Conservation (phyloP, 495 filamentous ascomycete genomes). For the Hypoxylon fragiforme region DNA sequence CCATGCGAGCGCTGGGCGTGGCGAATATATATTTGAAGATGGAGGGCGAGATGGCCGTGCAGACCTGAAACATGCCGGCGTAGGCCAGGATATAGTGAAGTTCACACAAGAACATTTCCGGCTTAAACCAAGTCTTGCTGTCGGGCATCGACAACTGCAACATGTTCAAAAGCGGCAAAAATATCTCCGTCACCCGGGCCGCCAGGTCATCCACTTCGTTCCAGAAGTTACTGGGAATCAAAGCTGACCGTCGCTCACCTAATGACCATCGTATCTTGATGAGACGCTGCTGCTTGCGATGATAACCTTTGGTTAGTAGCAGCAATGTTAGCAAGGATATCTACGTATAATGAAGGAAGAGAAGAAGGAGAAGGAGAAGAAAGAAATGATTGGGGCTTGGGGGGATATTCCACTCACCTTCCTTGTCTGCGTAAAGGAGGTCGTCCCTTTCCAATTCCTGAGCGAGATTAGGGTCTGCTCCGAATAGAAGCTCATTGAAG, state of each 20-base stretch:
- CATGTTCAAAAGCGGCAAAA: conserved; percentile 46
- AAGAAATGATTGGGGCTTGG: too few species aligned
- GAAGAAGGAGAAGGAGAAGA: too few species aligned
- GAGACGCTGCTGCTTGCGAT: conserved; percentile 44
- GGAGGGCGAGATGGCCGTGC: conserved; percentile 46
- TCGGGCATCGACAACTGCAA: conserved; percentile 32
- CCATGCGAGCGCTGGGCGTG: conserved; percentile 45
- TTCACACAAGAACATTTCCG: conserved; percentile 44
- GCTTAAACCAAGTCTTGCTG: too few species aligned
- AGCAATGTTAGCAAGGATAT: too few species aligned
- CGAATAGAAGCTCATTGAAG: conserved; percentile 51
- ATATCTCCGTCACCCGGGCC: conserved; percentile 43
- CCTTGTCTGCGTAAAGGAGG: conserved; percentile 32
- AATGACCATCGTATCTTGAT: conserved; percentile 31
- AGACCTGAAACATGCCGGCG: conserved; percentile 49
- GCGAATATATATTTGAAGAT: conserved; percentile 50
- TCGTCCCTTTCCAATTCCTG: conserved; percentile 44
- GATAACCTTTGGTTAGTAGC: conserved; percentile 46
- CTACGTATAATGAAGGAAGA: too few species aligned
- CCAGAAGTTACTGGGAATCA: conserved; percentile 51
- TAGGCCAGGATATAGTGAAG: conserved; percentile 49
- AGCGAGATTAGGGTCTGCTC: conserved; percentile 34
- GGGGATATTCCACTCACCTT: conserved; percentile 51
- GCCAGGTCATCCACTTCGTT: conserved; percentile 43
- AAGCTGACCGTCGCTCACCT: too few species aligned